Evolutionary conservation across 345 rosid genomes (phyloP).

Genomic region (Hirschfeldia incana): DNA sequence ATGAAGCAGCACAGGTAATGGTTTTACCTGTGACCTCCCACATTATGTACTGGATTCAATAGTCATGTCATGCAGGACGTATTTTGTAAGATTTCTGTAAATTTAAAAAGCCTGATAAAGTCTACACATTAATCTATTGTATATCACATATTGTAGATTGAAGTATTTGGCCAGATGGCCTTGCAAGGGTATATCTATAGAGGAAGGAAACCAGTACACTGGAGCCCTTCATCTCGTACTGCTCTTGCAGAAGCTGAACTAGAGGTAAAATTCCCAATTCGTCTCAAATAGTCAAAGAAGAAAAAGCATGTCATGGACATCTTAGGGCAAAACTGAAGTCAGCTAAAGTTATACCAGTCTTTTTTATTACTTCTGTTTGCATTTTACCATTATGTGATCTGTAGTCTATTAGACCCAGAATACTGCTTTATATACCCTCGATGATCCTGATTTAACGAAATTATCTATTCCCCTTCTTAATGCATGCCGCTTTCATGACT

Average conservation of each 20-base stretch:
- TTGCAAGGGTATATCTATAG: slow-evolving; percentile 84
- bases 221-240: slow-evolving; percentile 97
- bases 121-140: slow-evolving; percentile 17
- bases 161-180: slow-evolving; percentile 90
- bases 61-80: slow-evolving; percentile 3
- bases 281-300: not conserved
- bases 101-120: slow-evolving; percentile 17
- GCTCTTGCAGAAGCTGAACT: slow-evolving; percentile 99
- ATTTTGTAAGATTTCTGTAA: slow-evolving; percentile 6
- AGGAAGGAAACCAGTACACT: slow-evolving; percentile 96
- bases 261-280: slow-evolving; percentile 57
- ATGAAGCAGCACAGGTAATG: slow-evolving; percentile 94
- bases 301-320: not conserved
- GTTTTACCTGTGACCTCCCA: slow-evolving; percentile 31
- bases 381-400: slow-evolving; percentile 6
- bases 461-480: not conserved
- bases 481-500: not conserved
- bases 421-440: not conserved
- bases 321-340: not conserved
- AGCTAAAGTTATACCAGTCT: slow-evolving; percentile 11
- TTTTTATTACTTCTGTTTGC: not conserved
- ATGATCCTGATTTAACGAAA: not conserved
- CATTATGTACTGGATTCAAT: slow-evolving; percentile 9
- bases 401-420: not conserved
- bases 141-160: slow-evolving; percentile 56